These are phyloP conservation scores for Vaccinium corymbosum DNA, from an alignment of 148 eudicot species.

Conservation along the genomic window DNA sequence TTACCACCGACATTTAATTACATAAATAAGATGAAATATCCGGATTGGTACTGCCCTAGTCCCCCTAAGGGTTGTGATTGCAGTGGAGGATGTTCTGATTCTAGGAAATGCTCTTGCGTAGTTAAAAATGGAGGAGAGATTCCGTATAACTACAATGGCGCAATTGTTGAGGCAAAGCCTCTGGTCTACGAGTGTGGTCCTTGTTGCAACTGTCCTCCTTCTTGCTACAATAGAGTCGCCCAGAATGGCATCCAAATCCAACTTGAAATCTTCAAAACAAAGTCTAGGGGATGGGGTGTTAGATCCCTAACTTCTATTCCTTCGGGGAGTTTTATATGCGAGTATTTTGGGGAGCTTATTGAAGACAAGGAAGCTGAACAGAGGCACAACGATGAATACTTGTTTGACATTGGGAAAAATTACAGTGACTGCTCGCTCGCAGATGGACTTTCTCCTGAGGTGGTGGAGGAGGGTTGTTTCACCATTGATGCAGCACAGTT, in stretches of 20 bases:
- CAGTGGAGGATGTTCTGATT: constrained; percentile 55
- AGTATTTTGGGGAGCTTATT: constrained; percentile 84
- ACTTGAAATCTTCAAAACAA: constrained; percentile 88
- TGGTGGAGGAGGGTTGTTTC: constrained; percentile 56
- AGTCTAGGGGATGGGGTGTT: constrained; percentile 86
- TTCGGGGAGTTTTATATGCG: constrained; percentile 88
- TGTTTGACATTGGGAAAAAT: constrained; percentile 85
- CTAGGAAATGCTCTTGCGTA: constrained; percentile 59
- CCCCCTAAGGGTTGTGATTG: constrained; percentile 69
- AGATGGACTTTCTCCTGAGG: constrained; percentile 31
- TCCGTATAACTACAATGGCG: constrained; percentile 74
- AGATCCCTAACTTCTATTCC: constrained; percentile 66
- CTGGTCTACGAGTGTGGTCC: constrained; percentile 92
- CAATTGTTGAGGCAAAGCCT: constrained; percentile 73
- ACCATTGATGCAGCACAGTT: constrained; percentile 71
- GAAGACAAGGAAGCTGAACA: constrained; percentile 85
- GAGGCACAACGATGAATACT: constrained; percentile 65
- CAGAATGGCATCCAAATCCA: constrained; percentile 70
- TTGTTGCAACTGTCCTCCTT: constrained; percentile 67
- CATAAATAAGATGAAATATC: constrained; percentile 55
- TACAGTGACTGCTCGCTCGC: constrained; percentile 41
- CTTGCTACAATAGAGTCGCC: constrained; percentile 75
- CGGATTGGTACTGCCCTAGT: constrained; percentile 50
- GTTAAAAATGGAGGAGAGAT: constrained; percentile 72
- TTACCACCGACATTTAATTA: constrained; percentile 66